A percentile compares a stretch with the other conserved stretches of the same genome.
These are phyloP conservation scores for Strombidium stylifer DNA, from an alignment of 73 alveolate species.

Conservation along the genomic window DNA sequence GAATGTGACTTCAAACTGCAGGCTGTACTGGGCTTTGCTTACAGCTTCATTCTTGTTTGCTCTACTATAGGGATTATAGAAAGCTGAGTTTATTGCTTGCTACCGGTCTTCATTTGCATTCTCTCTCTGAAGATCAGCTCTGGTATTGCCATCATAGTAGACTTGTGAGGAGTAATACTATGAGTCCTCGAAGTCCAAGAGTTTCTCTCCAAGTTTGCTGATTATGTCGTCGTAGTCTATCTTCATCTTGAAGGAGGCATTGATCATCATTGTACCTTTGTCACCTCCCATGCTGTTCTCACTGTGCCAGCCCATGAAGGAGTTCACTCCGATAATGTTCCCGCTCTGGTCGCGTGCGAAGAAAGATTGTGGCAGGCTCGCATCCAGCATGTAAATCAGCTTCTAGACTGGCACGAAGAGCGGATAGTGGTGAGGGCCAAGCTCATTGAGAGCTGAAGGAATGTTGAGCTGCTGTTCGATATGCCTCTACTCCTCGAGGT, in stretches of 20 bases:
- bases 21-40: constrained; percentile 15
- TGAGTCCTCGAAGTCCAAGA: constrained; percentile 24
- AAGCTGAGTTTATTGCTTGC: too few species aligned
- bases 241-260: constrained; percentile 48
- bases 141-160: constrained; percentile 29
- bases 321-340: constrained; percentile 64
- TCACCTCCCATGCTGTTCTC: too few species aligned
- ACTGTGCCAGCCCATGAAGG: constrained; percentile 75
- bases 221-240: constrained; percentile 41
- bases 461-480: constrained; percentile 50
- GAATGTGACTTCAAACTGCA: constrained; percentile 60
- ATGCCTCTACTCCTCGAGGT: constrained; percentile 60
- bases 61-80: too few species aligned
- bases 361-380: constrained; percentile 72
- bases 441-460: constrained; percentile 57
- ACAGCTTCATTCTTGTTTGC: not conserved
- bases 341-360: constrained; percentile 66
- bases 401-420: constrained; percentile 78
- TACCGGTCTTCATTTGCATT: not conserved
- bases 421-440: constrained; percentile 73
- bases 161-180: too few species aligned
- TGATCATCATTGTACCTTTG: constrained; percentile 78
- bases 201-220: constrained; percentile 43
- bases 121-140: not conserved
- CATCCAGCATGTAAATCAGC: constrained; percentile 79